A percentile compares a stretch with the other conserved stretches of the same genome.
phyloP scores from a whole-genome alignment of 129 eudicot species.

The Lonicera japonica region DNA sequence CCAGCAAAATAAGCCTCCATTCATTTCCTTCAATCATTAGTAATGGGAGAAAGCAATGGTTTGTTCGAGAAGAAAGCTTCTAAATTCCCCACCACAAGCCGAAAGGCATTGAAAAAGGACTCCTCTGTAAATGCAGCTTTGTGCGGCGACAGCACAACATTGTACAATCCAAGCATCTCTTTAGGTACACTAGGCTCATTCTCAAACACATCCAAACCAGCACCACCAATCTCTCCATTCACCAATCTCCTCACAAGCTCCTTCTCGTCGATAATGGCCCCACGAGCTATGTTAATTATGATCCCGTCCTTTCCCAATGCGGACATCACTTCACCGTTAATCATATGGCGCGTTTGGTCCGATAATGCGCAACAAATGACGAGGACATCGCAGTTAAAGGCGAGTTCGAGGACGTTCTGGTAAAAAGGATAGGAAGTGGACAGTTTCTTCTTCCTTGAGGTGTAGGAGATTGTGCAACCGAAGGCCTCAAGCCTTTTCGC shows the following conservation, averaged over 20 bases:
- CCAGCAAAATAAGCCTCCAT: no score
- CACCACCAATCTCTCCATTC: conserved; percentile 66
- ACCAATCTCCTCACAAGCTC: conserved; percentile 45
- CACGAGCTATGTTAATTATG: conserved; percentile 64
- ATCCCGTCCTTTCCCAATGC: conserved; percentile 59
- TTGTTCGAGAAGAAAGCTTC: conserved; percentile 63
- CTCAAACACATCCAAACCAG: conserved; percentile 76
- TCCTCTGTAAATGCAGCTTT: conserved; percentile 51
- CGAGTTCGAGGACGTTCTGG: conserved; percentile 34
- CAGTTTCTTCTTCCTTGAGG: conserved; percentile 55
- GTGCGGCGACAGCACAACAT: conserved; percentile 69
- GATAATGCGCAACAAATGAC: conserved; percentile 49
- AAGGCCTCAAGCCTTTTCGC: conserved; percentile 71
- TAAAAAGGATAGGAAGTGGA: conserved; percentile 35
- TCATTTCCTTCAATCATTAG: conserved; percentile 8
- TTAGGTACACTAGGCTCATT: conserved; percentile 52
- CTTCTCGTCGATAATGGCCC: conserved; percentile 54
- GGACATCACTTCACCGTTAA: conserved; percentile 42
- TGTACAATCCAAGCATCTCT: conserved; percentile 44
- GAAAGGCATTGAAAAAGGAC: conserved; percentile 21
- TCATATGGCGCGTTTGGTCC: conserved; percentile 53
- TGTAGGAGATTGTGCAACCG: conserved; percentile 53
- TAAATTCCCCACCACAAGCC: conserved; percentile 44
- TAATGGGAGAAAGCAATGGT: conserved; percentile 44
- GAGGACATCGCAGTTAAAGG: conserved; percentile 48